These are phyloP conservation scores for Protomyces lactucae-debilis DNA, from an alignment of 1,139 yeast species.

Conservation along the genomic window DNA sequence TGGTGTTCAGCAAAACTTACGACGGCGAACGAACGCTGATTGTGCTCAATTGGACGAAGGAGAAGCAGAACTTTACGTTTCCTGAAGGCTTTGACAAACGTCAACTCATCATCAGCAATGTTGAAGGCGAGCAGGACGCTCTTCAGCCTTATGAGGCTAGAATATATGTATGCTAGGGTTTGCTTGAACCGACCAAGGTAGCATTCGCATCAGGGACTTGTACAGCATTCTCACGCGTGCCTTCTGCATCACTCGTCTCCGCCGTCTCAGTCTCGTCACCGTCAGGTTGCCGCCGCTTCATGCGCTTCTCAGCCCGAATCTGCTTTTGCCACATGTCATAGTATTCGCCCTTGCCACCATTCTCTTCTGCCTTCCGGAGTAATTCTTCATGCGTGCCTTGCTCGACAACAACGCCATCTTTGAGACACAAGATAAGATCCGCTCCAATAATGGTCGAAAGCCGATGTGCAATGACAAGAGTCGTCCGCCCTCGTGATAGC, in stretches of 20 bases:
- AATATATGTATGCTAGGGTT: neutral
- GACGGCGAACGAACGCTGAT: neutral
- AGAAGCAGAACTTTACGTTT: neutral
- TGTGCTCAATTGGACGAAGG: conserved; percentile 17
- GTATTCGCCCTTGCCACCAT: conserved; percentile 56
- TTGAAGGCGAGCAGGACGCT: neutral
- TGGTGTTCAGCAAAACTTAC: conserved; percentile 1
- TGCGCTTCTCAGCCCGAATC: conserved; percentile 30
- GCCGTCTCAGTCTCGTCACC: neutral
- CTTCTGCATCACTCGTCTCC: conserved; percentile 3
- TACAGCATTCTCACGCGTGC: neutral
- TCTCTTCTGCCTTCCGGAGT: conserved; percentile 31
- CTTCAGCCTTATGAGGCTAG: neutral
- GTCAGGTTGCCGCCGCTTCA: neutral
- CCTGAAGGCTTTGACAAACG: neutral
- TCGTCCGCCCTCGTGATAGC: conserved; percentile 70
- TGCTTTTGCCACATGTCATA: conserved; percentile 85
- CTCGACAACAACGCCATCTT: conserved; percentile 62
- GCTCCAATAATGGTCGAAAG: conserved; percentile 74
- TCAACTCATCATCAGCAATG: neutral
- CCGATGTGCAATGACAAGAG: conserved; percentile 82
- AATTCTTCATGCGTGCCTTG: conserved; percentile 64
- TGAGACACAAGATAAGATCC: conserved; percentile 63
- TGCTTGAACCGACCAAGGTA: conserved; percentile 8
- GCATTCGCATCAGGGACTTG: conserved; percentile 13